Evolutionary conservation across 805 yeast genomes (phyloP).

Genomic region (Hanseniaspora osmophila): DNA sequence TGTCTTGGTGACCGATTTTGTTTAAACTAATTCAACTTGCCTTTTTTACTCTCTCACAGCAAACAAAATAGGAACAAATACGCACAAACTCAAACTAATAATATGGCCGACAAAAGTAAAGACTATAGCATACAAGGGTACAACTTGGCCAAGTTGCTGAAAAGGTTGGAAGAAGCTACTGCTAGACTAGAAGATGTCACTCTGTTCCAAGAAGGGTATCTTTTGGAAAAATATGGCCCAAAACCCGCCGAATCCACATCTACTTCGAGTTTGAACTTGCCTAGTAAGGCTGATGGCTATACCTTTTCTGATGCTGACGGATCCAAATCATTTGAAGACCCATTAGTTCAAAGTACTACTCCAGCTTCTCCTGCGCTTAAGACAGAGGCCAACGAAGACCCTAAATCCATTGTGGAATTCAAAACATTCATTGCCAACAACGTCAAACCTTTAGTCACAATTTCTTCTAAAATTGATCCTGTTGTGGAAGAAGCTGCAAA

Average conservation of each 20-base stretch:
- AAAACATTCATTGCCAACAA: slow-evolving; percentile 36
- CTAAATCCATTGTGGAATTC: slow-evolving; percentile 38
- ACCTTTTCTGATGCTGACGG: background rate
- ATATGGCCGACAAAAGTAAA: slow-evolving; percentile 3
- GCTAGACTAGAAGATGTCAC: slow-evolving; percentile 84
- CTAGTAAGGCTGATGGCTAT: too few species aligned
- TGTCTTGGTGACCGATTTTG: too few species aligned
- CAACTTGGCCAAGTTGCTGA: slow-evolving; percentile 67
- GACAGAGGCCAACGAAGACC: slow-evolving; percentile 15
- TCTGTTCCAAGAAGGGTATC: slow-evolving; percentile 52
- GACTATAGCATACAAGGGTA: slow-evolving; percentile 46
- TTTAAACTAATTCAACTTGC: too few species aligned
- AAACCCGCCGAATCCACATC: too few species aligned
- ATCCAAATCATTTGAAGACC: background rate
- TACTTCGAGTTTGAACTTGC: too few species aligned
- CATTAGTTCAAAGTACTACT: background rate
- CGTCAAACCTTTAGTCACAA: slow-evolving; percentile 44
- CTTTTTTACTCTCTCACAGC: too few species aligned
- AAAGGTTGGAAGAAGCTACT: slow-evolving; percentile 84
- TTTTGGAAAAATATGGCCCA: slow-evolving; percentile 17
- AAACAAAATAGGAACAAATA: slow-evolving; percentile 9
- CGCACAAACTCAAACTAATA: slow-evolving; percentile 3
- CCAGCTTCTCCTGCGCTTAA: slow-evolving; percentile 6
- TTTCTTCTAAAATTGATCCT: slow-evolving; percentile 31
- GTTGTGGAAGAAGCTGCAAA: slow-evolving; percentile 32